Percentiles rank a stretch among this genome's conserved stretches.
Evolutionary conservation across 225 moss, liverwort and hornwort species (phyloP).

Genomic region (Pseudoscleropodium purum): DNA sequence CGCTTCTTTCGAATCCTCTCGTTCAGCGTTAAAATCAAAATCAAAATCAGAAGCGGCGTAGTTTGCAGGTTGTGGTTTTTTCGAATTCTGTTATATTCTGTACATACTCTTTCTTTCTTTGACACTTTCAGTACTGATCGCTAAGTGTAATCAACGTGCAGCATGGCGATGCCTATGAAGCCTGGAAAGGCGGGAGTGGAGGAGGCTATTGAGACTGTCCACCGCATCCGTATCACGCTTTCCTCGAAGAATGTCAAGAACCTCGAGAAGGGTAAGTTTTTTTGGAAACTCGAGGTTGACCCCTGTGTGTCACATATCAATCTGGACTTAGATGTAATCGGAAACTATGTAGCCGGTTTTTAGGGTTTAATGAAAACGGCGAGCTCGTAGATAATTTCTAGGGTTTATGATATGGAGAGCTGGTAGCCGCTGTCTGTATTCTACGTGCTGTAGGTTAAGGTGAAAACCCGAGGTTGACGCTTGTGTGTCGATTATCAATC

Average conservation of each 20-base stretch:
- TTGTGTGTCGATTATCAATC: background rate
- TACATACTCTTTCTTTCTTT: background rate
- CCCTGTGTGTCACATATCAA: background rate
- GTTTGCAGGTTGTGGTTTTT: background rate
- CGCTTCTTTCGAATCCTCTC: background rate
- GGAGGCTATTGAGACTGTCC: constrained; percentile 58
- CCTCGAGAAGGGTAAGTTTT: constrained; percentile 60
- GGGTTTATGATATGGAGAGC: background rate
- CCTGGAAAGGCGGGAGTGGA: constrained; percentile 78
- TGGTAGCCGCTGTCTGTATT: background rate
- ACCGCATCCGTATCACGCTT: constrained; percentile 84
- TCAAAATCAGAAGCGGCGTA: background rate
- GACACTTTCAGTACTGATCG: background rate
- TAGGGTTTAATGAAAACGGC: background rate
- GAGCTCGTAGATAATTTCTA: background rate
- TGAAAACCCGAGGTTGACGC: no score
- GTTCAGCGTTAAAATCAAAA: background rate
- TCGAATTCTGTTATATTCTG: no score
- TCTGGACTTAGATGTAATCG: background rate
- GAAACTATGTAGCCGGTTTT: no score
- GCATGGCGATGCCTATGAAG: constrained; percentile 52
- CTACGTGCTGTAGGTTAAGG: background rate
- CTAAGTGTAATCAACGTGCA: background rate
- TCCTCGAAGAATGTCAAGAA: constrained; percentile 88
- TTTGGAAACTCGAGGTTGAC: background rate